Conservation (phyloP, 305 asterid genomes). For the Galium porrigens region DNA sequence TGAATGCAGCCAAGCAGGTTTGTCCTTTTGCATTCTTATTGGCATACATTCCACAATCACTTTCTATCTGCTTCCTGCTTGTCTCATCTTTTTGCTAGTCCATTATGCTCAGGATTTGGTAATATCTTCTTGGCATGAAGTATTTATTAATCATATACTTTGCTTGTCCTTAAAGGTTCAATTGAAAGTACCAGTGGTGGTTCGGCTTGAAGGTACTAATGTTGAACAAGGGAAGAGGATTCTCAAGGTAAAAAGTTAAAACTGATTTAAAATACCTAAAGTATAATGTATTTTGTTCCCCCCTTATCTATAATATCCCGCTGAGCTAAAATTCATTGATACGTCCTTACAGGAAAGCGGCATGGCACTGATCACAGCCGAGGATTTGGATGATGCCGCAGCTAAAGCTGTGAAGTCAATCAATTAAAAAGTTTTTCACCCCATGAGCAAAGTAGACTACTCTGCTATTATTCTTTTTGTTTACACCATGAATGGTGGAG, state of each 20-base stretch:
- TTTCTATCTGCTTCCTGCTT: neutral
- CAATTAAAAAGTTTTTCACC: constrained; percentile 13
- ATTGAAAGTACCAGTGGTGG: constrained; percentile 92
- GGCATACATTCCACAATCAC: neutral
- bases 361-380: constrained; percentile 77
- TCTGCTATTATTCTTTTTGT: neutral
- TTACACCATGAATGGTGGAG: constrained; percentile 8
- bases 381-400: constrained; percentile 95
- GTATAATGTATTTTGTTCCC: neutral
- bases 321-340: neutral
- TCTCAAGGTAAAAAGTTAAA: constrained; percentile 84
- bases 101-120: neutral
- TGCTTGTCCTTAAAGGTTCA: constrained; percentile 41
- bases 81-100: neutral
- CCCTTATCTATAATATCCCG: neutral
- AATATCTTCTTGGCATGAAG: neutral
- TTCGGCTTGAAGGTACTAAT: constrained; percentile 96
- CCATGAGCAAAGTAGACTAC: neutral
- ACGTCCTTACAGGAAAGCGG: constrained; percentile 70
- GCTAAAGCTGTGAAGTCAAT: constrained; percentile 86
- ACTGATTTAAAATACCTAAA: neutral
- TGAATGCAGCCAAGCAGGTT: constrained; percentile 93
- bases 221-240: constrained; percentile 96
- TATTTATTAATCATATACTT: neutral
- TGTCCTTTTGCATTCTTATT: constrained; percentile 8